phyloP scores from a whole-genome alignment of 2,329 filamentous ascomycete species.

The Sporothrix curviconia region DNA sequence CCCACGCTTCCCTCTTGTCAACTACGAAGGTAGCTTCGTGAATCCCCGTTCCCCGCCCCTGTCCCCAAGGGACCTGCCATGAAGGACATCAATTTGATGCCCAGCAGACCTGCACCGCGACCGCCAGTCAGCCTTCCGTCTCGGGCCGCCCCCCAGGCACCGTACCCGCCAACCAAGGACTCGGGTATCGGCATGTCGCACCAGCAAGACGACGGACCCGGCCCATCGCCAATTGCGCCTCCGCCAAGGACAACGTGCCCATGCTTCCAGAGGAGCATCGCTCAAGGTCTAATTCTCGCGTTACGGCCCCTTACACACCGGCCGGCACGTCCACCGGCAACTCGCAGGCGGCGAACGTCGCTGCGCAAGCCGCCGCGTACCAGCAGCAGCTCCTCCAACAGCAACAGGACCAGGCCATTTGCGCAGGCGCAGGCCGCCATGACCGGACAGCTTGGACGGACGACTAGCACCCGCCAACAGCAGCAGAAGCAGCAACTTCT shows the following conservation, averaged over 20 bases:
- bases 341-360: slow-evolving; percentile 7
- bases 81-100: slow-evolving; percentile 60
- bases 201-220: slow-evolving; percentile 45
- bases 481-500: slow-evolving; percentile 32
- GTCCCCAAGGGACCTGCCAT: slow-evolving; percentile 58
- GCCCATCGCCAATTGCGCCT: slow-evolving; percentile 32
- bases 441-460: slow-evolving; percentile 62
- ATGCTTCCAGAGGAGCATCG: slow-evolving; percentile 62
- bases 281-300: slow-evolving; percentile 62
- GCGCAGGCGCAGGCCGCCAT: slow-evolving; percentile 72
- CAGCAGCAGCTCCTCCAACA: slow-evolving; percentile 65
- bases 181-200: slow-evolving; percentile 58
- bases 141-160: slow-evolving; percentile 50
- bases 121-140: slow-evolving; percentile 63
- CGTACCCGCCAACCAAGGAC: slow-evolving; percentile 50
- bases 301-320: slow-evolving; percentile 48
- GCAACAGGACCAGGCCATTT: slow-evolving; percentile 81
- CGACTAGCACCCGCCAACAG: slow-evolving; percentile 62
- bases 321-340: background rate
- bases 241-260: slow-evolving; percentile 48
- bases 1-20: slow-evolving; percentile 76
- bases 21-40: slow-evolving; percentile 91
- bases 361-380: slow-evolving; percentile 35
- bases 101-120: slow-evolving; percentile 78
- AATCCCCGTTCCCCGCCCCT: slow-evolving; percentile 91